Evolutionary conservation across 805 yeast species (phyloP), one percentile per base, ranked within the genome.

Genomic region (Candida hungchunana): DNA sequence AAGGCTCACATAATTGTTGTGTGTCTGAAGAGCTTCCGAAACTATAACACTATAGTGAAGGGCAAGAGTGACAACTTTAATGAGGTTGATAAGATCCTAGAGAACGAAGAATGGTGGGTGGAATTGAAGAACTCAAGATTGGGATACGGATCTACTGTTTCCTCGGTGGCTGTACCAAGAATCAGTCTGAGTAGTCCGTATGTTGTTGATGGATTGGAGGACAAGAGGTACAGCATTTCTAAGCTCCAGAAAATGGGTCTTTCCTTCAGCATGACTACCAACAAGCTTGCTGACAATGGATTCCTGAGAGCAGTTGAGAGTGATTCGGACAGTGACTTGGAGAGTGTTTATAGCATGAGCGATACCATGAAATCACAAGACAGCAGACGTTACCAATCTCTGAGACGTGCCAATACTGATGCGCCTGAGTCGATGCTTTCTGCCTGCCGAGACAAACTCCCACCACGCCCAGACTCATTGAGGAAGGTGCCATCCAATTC

Each of bases 81-180:
- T 2, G 66, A 63, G 18, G 75, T 88, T 7, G 72, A 80, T 31
- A 44, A 51, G 11, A 56, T 65, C 0, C 59, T 90, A 32, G 63
- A 63, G 16, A 62, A 67, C n/a, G 89, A 83, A 38, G 81, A 76
- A 34, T 90, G 97, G 97, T 93, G 96, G 96, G 62, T 62, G 29
- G 80, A 80, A 37, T 62, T 87, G 35, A 63, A 67, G 24, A 75
- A 69, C 29, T 79, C 83, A 1, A 70, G 96, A 39, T 53, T 58
- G 17, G 46, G 41, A 14, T n/a, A 21, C 27, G 16, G 10, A 22
- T 10, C 15, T 23, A 23, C 12, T 17, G 18, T 26, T 43, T 8
- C 28, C 22, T 63, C 42, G 47, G 48, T 47, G 59, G 65, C 44
- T 55, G 38, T 64, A 44, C 55, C 58, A 26, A 58, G 67, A 0